Evolutionary conservation across 108 stramenopile species (phyloP).

Genomic region (Asterionellopsis glacialis): DNA sequence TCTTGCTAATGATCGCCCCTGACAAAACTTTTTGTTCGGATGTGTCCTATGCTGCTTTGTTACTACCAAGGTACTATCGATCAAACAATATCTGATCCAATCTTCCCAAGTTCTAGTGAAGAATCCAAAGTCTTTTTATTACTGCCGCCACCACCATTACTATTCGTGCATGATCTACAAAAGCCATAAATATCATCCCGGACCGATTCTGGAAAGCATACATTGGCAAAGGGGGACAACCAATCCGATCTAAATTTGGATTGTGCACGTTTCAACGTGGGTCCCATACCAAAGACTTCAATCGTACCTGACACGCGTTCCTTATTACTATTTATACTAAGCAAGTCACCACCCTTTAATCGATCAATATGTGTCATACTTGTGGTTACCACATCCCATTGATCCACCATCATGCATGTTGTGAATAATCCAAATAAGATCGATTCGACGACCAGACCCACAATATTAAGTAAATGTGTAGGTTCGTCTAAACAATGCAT

Average conservation of each 20-base stretch:
- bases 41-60: too few species aligned
- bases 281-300: slow-evolving; percentile 67
- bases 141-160: too few species aligned
- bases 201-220: slow-evolving; percentile 65
- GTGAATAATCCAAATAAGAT: slow-evolving; percentile 97
- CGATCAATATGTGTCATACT: slow-evolving; percentile 97
- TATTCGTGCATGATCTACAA: slow-evolving; percentile 63
- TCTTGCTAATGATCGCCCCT: too few species aligned
- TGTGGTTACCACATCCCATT: slow-evolving; percentile 85
- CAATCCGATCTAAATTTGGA: slow-evolving; percentile 62
- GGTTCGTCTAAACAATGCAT: slow-evolving; percentile 69
- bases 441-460: slow-evolving; percentile 72
- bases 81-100: too few species aligned
- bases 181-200: slow-evolving; percentile 82
- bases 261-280: slow-evolving; percentile 12
- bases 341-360: slow-evolving; percentile 62
- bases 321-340: slow-evolving; percentile 18
- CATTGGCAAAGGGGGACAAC: slow-evolving; percentile 75
- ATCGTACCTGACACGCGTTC: slow-evolving; percentile 51
- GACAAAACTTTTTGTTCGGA: too few species aligned
- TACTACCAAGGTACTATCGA: too few species aligned
- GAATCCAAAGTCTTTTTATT: too few species aligned
- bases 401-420: slow-evolving; percentile 97
- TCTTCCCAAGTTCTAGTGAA: too few species aligned
- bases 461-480: slow-evolving; percentile 52